Base-by-base conservation (phyloP, 305 asterid genomes). In the Fraxinus dipetala region DNA sequence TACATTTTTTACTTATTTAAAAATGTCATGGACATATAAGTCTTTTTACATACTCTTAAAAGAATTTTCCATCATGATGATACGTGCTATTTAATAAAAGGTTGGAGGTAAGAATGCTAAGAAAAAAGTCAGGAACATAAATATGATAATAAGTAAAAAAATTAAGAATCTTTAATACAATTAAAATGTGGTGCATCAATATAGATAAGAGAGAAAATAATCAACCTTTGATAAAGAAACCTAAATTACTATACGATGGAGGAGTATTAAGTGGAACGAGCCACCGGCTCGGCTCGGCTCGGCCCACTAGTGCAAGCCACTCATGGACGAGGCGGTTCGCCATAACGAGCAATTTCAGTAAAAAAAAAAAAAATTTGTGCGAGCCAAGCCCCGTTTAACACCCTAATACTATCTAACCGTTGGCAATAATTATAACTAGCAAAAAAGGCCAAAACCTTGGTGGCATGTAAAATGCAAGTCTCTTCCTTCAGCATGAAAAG, bases 391-490 rank as follows among this genome's bases (percentile, higher is more conserved):
- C n/a, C 56, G 3, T 45, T 3, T 45, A 45, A 45, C 56, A 13
- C 56, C 6, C 18, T 13, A 45, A 13, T 11, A 45, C 56, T 13
- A 0, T 11, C 56, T 14, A 3, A 45, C 18, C 56, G 18, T 45
- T 13, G 56, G 56, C 56, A 45, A 45, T 2, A 13, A 45, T 45
- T 11, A 13, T 43, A 43, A 11, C n/a, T 43, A 11, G 54, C 54
- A 22, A 61, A 61, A 22, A 61, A 61, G 4, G 69, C 79, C 8
- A 75, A 40, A 24, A 5, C 65, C 48, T 22, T 56, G 34, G 34
- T 67, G 40, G 85, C 85, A 77, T 77, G 81, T 70, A 77, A 77
- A 82, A 35, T 70, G 78, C 85, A 45, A 67, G 65, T 69, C 72
- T 43, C 34, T 56, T 69, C 43, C 72, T 8, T 14, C 77, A 43